phyloP scores from a whole-genome alignment of 257 asterid species.

The Primulina huaijiensis region DNA sequence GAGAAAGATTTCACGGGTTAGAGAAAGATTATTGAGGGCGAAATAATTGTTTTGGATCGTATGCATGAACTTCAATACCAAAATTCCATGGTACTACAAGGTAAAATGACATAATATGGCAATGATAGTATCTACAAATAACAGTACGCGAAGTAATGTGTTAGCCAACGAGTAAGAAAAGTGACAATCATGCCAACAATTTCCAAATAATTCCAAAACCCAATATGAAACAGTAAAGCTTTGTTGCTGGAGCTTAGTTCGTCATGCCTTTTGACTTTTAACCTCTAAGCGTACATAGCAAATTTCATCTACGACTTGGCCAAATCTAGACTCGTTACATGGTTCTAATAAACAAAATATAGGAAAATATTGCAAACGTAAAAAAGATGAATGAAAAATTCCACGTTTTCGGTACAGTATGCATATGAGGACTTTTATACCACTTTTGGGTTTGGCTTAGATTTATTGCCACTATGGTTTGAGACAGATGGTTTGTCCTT shows the following conservation, averaged over 20 bases:
- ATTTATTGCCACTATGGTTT: constrained; percentile 53
- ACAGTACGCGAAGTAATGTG: not conserved
- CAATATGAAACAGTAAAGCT: not conserved
- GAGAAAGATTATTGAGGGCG: constrained; percentile 1
- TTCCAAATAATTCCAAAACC: not conserved
- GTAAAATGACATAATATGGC: not conserved
- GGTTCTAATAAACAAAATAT: not conserved
- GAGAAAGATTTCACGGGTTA: constrained; percentile 1
- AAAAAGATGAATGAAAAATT: constrained; percentile 6
- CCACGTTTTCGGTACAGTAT: not conserved
- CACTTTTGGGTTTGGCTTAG: constrained; percentile 59
- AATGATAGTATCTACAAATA: not conserved
- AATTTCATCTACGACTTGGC: constrained; percentile 1
- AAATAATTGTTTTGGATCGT: not conserved
- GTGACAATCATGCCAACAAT: not conserved
- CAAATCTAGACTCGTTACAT: constrained; percentile 12
- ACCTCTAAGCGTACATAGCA: not conserved
- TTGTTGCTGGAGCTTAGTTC: not conserved
- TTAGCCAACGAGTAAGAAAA: constrained; percentile 3
- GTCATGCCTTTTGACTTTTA: not conserved
- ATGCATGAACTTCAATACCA: not conserved
- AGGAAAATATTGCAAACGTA: not conserved
- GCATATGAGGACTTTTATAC: constrained; percentile 26
- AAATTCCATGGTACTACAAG: not conserved
- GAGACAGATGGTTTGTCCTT: constrained; percentile 63